phyloP scores from a whole-genome alignment of 768 basidiomycete species.

The Sporobolomyces phaffii region DNA sequence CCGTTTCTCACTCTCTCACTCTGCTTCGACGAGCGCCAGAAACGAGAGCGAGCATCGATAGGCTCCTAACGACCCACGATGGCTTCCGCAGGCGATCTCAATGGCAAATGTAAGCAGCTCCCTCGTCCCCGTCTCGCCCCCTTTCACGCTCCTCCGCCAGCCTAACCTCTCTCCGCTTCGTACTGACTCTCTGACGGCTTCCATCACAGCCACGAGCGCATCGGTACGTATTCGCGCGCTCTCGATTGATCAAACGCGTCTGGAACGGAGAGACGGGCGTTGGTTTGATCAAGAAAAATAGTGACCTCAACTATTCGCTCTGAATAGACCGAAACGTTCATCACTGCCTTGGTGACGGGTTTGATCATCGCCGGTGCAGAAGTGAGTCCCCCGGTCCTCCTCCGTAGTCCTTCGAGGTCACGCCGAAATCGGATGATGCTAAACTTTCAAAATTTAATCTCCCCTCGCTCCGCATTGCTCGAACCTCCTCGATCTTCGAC shows the following conservation, averaged over 20 bases:
- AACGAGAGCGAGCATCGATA: neutral
- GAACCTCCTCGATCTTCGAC: neutral
- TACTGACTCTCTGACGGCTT: neutral
- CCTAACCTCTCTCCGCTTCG: too few relatives aligned
- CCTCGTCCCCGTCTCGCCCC: neutral
- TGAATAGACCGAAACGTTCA: slow-evolving; percentile 54
- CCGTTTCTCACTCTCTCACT: too few relatives aligned
- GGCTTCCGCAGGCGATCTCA: slow-evolving; percentile 9
- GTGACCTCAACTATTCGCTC: neutral
- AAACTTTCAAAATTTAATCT: neutral
- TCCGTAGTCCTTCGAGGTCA: neutral
- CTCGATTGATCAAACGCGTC: neutral
- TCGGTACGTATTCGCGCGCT: neutral
- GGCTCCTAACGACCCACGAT: neutral
- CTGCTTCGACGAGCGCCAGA: too few relatives aligned
- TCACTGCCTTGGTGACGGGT: slow-evolving; percentile 81
- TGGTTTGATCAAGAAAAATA: too few relatives aligned
- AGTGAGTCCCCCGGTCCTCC: slow-evolving; percentile 1
- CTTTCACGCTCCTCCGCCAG: neutral
- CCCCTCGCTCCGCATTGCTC: neutral
- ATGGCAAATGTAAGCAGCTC: neutral
- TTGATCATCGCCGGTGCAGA: slow-evolving; percentile 49
- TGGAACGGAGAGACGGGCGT: too few relatives aligned
- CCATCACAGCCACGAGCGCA: neutral
- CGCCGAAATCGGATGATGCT: too few relatives aligned